Conservation (phyloP, 1,139 yeast species). For the Wickerhamomyces sp. region DNA sequence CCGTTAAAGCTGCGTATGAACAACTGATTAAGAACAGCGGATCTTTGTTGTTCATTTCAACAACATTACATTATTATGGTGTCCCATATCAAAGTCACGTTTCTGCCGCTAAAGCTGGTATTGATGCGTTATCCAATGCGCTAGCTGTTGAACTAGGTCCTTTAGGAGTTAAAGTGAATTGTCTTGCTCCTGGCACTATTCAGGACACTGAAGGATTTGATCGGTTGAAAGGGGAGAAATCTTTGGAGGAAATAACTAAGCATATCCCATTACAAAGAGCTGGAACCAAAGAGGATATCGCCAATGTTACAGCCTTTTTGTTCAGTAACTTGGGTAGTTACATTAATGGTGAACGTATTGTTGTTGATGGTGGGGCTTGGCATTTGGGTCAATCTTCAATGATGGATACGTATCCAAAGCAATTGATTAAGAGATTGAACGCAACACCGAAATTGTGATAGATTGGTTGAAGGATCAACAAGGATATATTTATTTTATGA, state of each 20-base stretch:
- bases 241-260: conserved; percentile 33
- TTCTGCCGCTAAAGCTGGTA: conserved; percentile 91
- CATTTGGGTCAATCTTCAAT: conserved; percentile 54
- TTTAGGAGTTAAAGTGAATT: conserved; percentile 71
- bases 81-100: conserved; percentile 84
- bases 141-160: conserved; percentile 90
- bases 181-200: conserved; percentile 87
- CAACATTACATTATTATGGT: conserved; percentile 85
- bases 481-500: too few relatives aligned
- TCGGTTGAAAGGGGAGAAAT: conserved; percentile 45
- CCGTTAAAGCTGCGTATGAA: conserved; percentile 73
- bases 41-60: conserved; percentile 69
- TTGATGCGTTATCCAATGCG: conserved; percentile 78
- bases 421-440: conserved; percentile 24
- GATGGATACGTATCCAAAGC: conserved; percentile 34
- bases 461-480: neutral
- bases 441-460: conserved; percentile 26
- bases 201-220: conserved; percentile 76
- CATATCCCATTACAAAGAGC: conserved; percentile 71
- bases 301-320: conserved; percentile 79
- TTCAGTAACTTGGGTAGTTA: conserved; percentile 79
- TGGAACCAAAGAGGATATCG: conserved; percentile 77
- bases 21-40: conserved; percentile 67
- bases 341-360: conserved; percentile 70
- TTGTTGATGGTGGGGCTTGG: conserved; percentile 93